Conservation (phyloP, 1,284 basidiomycete genomes). For the Cystobasidiaceae sp. region DNA sequence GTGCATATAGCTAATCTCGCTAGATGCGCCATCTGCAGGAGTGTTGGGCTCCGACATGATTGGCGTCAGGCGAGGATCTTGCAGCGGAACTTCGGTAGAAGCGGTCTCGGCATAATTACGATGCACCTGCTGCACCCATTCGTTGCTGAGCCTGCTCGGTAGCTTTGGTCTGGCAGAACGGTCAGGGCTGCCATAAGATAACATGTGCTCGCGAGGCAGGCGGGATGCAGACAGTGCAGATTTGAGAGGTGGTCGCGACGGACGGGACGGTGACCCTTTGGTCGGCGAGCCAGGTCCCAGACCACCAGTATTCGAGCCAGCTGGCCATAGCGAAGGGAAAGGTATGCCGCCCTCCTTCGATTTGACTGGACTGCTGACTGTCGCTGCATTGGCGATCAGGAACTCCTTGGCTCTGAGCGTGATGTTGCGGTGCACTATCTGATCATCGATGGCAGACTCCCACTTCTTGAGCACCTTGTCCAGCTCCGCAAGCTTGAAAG, state of each 20-base stretch:
- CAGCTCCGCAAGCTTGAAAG: constrained; percentile 27
- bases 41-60: too few species aligned
- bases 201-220: constrained; percentile 1
- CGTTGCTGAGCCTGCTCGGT: constrained; percentile 10
- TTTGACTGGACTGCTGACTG: neutral
- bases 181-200: neutral
- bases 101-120: too few species aligned
- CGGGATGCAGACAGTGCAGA: constrained; percentile 6
- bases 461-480: constrained; percentile 27
- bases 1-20: too few species aligned
- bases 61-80: too few species aligned
- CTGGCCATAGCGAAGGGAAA: too few species aligned
- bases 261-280: neutral
- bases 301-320: too few species aligned
- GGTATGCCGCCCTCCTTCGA: too few species aligned
- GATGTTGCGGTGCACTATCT: constrained; percentile 8
- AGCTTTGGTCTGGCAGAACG: neutral
- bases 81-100: too few species aligned
- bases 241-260: neutral
- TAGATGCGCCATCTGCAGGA: too few species aligned
- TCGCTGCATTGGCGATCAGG: neutral
- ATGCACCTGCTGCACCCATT: constrained; percentile 4
- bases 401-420: constrained; percentile 7
- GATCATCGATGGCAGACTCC: constrained; percentile 24
- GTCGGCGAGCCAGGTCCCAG: neutral